A percentile compares a stretch with the other conserved stretches of the same genome.
phyloP scores from a whole-genome alignment of 1,284 basidiomycete species.

The Schizophyllum amplum region DNA sequence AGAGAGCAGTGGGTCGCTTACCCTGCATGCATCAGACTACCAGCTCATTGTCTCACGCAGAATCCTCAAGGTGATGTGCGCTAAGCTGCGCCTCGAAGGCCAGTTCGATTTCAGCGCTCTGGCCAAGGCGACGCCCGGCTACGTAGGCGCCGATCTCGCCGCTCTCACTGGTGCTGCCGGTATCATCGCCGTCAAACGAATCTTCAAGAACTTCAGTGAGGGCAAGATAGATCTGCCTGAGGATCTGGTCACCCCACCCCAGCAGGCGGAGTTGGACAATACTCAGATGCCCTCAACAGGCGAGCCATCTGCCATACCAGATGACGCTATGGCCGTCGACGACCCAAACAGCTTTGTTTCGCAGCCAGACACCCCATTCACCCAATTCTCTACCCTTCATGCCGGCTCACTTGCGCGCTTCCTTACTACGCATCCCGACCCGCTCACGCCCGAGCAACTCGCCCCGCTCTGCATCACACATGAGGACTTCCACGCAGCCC shows the following conservation, averaged over 20 bases:
- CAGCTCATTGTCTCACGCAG: slow-evolving; percentile 27
- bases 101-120: slow-evolving; percentile 78
- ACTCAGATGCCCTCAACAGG: no score
- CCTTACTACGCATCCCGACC: slow-evolving; percentile 76
- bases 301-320: slow-evolving; percentile 14
- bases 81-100: slow-evolving; percentile 69
- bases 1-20: slow-evolving; percentile 69
- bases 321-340: slow-evolving; percentile 48
- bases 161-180: slow-evolving; percentile 91
- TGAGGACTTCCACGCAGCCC: slow-evolving; percentile 72
- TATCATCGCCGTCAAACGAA: slow-evolving; percentile 93
- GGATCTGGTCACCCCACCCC: slow-evolving; percentile 10
- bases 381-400: slow-evolving; percentile 11
- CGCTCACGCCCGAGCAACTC: slow-evolving; percentile 74
- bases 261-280: not conserved
- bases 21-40: not conserved
- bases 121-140: slow-evolving; percentile 93
- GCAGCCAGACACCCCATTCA: slow-evolving; percentile 15
- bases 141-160: slow-evolving; percentile 92
- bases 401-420: slow-evolving; percentile 78
- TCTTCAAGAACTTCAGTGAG: slow-evolving; percentile 82
- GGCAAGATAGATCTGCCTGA: slow-evolving; percentile 52
- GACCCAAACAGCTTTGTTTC: slow-evolving; percentile 15
- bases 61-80: slow-evolving; percentile 74
- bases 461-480: slow-evolving; percentile 74